Conservation (phyloP, 345 rosid genomes). For the Psidium friedrichsthalianum region DNA sequence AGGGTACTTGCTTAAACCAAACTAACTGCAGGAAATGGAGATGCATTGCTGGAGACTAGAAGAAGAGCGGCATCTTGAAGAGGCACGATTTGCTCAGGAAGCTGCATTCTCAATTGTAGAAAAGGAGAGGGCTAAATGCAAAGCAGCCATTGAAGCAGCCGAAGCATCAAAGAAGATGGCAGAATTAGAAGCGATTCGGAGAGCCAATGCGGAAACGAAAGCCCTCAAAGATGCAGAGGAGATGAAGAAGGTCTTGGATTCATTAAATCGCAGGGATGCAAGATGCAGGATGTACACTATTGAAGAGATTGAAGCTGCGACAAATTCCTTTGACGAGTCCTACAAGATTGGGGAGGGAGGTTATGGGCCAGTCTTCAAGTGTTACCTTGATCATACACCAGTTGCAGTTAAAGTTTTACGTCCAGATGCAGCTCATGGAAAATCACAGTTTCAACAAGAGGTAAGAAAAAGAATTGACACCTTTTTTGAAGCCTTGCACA, state of each 20-base stretch:
- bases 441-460: constrained; percentile 83
- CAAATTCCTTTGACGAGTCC: constrained; percentile 35
- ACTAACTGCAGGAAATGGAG: constrained; percentile 45
- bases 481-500: background rate
- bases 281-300: constrained; percentile 66
- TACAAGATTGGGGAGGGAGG: constrained; percentile 92
- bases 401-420: constrained; percentile 84
- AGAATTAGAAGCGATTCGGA: constrained; percentile 48
- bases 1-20: background rate
- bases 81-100: constrained; percentile 52
- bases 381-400: constrained; percentile 73
- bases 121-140: constrained; percentile 49
- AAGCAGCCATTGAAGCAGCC: constrained; percentile 59
- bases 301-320: constrained; percentile 77
- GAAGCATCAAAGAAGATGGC: constrained; percentile 54
- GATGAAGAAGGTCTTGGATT: constrained; percentile 15
- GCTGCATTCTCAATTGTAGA: constrained; percentile 41
- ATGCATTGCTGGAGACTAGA: constrained; percentile 57
- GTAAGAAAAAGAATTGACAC: constrained; percentile 18
- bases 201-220: constrained; percentile 33
- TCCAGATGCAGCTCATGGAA: constrained; percentile 95
- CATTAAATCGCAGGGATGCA: constrained; percentile 12
- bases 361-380: constrained; percentile 81
- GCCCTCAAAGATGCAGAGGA: constrained; percentile 46
- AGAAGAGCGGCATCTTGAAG: constrained; percentile 49